Evolutionary conservation across 495 filamentous ascomycete species (phyloP).

Genomic region (Penicillium herquei): DNA sequence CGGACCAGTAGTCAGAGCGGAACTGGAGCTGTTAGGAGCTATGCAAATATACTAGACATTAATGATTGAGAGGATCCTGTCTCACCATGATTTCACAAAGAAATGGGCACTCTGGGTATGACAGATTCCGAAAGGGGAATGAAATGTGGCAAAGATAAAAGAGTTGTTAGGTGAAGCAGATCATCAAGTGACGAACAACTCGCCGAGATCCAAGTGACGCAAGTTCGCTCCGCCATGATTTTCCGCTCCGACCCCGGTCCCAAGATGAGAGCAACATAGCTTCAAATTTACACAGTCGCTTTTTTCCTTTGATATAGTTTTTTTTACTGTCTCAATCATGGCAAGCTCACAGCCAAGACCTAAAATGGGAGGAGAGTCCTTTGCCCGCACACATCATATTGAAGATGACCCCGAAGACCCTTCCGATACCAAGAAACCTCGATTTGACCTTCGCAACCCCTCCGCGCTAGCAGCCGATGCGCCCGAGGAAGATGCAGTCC

Average conservation of each 20-base stretch:
- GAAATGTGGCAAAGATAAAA: slow-evolving; percentile 6
- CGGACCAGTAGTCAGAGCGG: slow-evolving; percentile 53
- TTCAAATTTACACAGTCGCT: neutral
- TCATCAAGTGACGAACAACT: neutral
- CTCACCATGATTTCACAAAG: slow-evolving; percentile 27
- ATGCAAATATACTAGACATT: neutral
- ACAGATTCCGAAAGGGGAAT: neutral
- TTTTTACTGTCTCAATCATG: slow-evolving; percentile 41
- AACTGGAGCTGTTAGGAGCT: slow-evolving; percentile 41
- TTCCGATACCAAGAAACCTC: slow-evolving; percentile 72
- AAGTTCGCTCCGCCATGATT: slow-evolving; percentile 43
- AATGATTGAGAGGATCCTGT: neutral
- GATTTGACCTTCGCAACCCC: slow-evolving; percentile 93
- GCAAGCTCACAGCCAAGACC: slow-evolving; percentile 67
- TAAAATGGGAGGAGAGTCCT: slow-evolving; percentile 78
- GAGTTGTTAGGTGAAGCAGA: neutral
- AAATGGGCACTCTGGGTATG: neutral
- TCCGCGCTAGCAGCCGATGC: slow-evolving; percentile 80
- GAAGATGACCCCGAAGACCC: slow-evolving; percentile 49
- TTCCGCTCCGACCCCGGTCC: slow-evolving; percentile 47
- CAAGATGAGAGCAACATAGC: slow-evolving; percentile 11
- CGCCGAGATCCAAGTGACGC: slow-evolving; percentile 34
- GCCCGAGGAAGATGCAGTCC: slow-evolving; percentile 72
- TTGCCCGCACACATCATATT: slow-evolving; percentile 66
- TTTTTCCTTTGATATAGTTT: neutral